Conservation (phyloP, 2,329 filamentous ascomycete genomes). For the Sordariomycetes sp. region DNA sequence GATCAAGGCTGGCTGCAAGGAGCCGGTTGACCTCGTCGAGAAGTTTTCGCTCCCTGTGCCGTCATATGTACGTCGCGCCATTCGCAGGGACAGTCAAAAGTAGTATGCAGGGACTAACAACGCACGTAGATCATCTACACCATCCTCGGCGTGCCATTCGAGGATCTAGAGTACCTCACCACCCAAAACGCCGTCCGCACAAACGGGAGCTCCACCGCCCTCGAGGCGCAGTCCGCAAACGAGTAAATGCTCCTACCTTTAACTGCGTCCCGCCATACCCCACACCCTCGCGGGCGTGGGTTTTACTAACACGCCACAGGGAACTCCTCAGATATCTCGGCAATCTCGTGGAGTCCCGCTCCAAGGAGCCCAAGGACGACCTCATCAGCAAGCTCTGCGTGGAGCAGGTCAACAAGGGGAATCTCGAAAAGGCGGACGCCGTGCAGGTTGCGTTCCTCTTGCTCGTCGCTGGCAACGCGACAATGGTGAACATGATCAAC, state of each 20-base stretch:
- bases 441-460: conserved; percentile 34
- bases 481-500: conserved; percentile 36
- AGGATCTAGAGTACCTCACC: conserved; percentile 30
- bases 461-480: conserved; percentile 36
- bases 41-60: conserved; percentile 32
- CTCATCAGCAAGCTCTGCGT: conserved; percentile 29
- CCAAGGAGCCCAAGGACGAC: conserved; percentile 25
- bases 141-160: conserved; percentile 31
- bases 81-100: neutral
- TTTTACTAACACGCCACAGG: conserved; percentile 9
- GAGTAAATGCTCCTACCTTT: conserved; percentile 13
- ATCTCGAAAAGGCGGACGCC: conserved; percentile 23
- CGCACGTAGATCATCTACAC: conserved; percentile 29
- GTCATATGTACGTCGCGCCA: conserved; percentile 23
- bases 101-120: neutral
- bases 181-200: conserved; percentile 30
- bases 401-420: conserved; percentile 24
- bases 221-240: conserved; percentile 29
- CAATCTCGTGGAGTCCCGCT: conserved; percentile 24
- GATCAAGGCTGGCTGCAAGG: conserved; percentile 18
- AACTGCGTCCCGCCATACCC: neutral
- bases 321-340: conserved; percentile 30
- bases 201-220: conserved; percentile 30
- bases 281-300: neutral
- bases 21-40: conserved; percentile 29